These are phyloP conservation scores for Melastoma candidum DNA, from an alignment of 441 rosid species.

Conservation along the genomic window DNA sequence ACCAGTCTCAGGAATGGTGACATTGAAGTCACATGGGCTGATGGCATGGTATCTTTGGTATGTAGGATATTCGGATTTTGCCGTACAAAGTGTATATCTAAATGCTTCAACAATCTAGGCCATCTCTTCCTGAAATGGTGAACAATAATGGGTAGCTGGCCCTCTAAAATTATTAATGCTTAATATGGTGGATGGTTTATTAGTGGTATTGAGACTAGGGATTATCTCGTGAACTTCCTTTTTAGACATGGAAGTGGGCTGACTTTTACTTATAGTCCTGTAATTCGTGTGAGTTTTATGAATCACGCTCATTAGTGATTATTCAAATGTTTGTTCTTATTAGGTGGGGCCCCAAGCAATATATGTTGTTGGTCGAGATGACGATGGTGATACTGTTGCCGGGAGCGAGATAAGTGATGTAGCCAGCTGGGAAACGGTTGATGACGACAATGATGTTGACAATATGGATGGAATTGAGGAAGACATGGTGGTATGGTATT, in stretches of 20 bases:
- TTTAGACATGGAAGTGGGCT: too few species aligned
- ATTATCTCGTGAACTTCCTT: too few species aligned
- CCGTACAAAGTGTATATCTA: too few species aligned
- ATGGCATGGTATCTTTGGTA: constrained; percentile 92
- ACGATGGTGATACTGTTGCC: constrained; percentile 70
- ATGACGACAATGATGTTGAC: constrained; percentile 46
- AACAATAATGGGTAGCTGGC: too few species aligned
- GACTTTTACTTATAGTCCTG: too few species aligned
- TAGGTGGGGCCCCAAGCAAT: constrained; percentile 99
- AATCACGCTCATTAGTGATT: too few species aligned
- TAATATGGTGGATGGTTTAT: too few species aligned
- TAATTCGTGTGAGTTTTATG: too few species aligned
- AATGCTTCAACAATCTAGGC: too few species aligned
- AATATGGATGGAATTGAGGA: constrained; percentile 36
- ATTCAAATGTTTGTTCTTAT: not conserved
- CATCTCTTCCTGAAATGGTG: not conserved
- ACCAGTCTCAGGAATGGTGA: constrained; percentile 87
- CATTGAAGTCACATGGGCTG: constrained; percentile 97
- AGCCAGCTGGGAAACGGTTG: constrained; percentile 97
- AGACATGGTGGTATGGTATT: constrained; percentile 49
- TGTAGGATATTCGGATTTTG: not conserved
- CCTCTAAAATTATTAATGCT: too few species aligned
- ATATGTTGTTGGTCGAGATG: constrained; percentile 92
- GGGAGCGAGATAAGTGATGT: constrained; percentile 84
- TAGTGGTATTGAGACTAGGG: too few species aligned